These are phyloP conservation scores for Pueraria montana DNA, from an alignment of 306 rosid species.

Conservation along the genomic window DNA sequence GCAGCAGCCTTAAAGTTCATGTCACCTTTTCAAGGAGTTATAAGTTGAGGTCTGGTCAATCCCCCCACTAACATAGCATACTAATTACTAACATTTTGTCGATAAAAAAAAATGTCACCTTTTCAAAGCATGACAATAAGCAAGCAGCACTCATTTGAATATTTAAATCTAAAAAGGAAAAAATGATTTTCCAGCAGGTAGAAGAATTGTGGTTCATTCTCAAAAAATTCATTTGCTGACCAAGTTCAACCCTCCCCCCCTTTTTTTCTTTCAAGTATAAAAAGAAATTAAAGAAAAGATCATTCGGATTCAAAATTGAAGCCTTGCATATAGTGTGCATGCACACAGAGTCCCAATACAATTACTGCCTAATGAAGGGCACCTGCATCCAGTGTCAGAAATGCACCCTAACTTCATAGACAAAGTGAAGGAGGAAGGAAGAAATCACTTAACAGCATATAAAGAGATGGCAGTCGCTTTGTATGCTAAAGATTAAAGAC, in stretches of 20 bases:
- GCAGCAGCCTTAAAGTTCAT: slow-evolving; percentile 7
- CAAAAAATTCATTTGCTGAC: neutral
- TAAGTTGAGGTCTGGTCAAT: too few species aligned
- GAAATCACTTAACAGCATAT: slow-evolving; percentile 7
- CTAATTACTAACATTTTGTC: too few species aligned
- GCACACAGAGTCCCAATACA: neutral
- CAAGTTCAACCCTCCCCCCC: neutral
- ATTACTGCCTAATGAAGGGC: neutral
- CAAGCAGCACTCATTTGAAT: neutral
- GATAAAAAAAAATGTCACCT: too few species aligned
- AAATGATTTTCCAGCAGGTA: neutral
- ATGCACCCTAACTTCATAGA: slow-evolving; percentile 25
- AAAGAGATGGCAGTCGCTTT: slow-evolving; percentile 10
- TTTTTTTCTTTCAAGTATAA: neutral
- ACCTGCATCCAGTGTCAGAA: neutral
- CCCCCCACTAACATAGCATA: too few species aligned
- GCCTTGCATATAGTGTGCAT: neutral
- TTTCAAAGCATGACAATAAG: neutral
- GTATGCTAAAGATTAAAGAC: neutral
- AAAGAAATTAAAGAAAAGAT: neutral
- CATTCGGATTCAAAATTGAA: slow-evolving; percentile 12
- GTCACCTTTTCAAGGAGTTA: too few species aligned
- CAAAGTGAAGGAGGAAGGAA: slow-evolving; percentile 22
- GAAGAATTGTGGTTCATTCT: neutral
- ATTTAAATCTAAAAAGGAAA: neutral